Conservation (phyloP, 352 stramenopile species). For the Blastocystis sp. region DNA sequence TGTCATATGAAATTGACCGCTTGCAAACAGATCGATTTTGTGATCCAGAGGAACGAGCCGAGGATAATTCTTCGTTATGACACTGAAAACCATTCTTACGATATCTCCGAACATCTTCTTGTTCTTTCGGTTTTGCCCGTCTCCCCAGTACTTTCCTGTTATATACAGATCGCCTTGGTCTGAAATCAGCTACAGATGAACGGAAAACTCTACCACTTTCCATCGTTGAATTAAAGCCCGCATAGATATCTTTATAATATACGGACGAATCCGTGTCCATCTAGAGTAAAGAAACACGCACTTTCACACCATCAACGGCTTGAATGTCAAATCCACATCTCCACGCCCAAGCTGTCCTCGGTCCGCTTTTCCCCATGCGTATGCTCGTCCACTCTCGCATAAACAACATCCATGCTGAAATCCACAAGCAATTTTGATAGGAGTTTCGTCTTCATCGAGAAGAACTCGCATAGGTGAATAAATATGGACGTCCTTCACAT, state of each 20-base stretch:
- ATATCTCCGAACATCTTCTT: constrained; percentile 47
- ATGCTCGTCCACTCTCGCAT: constrained; percentile 38
- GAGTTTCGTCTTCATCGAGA: constrained; percentile 37
- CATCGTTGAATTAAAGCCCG: constrained; percentile 33
- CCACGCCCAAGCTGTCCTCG: constrained; percentile 38
- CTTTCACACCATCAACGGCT: constrained; percentile 12
- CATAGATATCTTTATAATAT: constrained; percentile 23
- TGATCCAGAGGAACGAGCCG: neutral
- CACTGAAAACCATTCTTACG: neutral
- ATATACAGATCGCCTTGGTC: constrained; percentile 38
- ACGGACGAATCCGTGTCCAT: constrained; percentile 41
- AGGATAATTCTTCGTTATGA: neutral
- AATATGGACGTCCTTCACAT: constrained; percentile 47
- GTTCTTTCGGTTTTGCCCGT: constrained; percentile 40
- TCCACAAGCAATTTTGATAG: constrained; percentile 3
- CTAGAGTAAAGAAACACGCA: neutral
- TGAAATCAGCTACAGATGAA: constrained; percentile 32
- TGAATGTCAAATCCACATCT: constrained; percentile 50
- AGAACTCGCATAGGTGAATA: constrained; percentile 36
- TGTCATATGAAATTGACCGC: constrained; percentile 58
- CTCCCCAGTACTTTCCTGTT: constrained; percentile 51
- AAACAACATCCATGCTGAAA: constrained; percentile 53
- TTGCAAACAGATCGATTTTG: constrained; percentile 42
- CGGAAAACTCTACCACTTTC: neutral
- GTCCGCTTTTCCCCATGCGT: constrained; percentile 52